A percentile compares a stretch with the other conserved stretches of the same genome.
Conservation (phyloP, 176 grass and related monocot genomes). For the Carex scoparia region DNA sequence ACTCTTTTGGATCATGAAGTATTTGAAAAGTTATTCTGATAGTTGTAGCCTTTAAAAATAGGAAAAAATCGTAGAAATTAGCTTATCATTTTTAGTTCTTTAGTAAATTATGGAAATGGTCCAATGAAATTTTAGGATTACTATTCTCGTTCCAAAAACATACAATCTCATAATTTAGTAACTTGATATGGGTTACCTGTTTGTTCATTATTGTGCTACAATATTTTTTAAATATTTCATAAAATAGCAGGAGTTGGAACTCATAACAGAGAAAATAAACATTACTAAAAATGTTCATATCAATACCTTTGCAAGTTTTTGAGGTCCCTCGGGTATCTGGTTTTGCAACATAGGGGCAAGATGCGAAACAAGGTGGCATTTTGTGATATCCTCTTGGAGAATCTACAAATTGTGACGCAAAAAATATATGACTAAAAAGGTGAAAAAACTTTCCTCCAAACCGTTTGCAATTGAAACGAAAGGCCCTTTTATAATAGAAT, state of each 20-base stretch:
- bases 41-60: neutral
- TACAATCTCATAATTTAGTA: neutral
- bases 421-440: neutral
- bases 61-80: neutral
- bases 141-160: neutral
- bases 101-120: neutral
- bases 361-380: constrained; percentile 63
- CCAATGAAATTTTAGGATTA: neutral
- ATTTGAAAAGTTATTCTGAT: neutral
- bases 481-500: neutral
- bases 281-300: neutral
- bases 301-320: constrained; percentile 59
- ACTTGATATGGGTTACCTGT: neutral
- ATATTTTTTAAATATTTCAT: neutral
- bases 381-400: constrained; percentile 85
- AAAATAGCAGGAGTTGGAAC: neutral
- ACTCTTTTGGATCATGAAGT: neutral
- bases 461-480: neutral
- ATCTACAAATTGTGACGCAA: constrained; percentile 31
- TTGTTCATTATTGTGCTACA: neutral
- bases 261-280: neutral
- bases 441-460: neutral
- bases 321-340: constrained; percentile 19
- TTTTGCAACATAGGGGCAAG: constrained; percentile 67
- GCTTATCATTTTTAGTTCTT: neutral